Evolutionary conservation across 208 protist species (phyloP).

Genomic region (Crithidia acanthocephali): DNA sequence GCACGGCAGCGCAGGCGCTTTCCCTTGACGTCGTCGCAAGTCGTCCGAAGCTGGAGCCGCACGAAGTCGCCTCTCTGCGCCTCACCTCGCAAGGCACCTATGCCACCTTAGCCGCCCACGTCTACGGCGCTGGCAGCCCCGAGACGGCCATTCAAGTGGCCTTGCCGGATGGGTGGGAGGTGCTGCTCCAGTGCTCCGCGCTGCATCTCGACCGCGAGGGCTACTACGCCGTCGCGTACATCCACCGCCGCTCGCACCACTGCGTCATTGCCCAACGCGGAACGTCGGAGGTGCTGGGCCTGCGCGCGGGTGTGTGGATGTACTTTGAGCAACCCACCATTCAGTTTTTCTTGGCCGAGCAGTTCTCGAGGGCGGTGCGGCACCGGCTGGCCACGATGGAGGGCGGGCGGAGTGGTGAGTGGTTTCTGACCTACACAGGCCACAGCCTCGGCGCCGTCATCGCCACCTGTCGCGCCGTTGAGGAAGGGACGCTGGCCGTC

Average conservation of each 20-base stretch:
- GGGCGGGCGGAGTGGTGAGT: constrained; percentile 30
- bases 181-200: constrained; percentile 63
- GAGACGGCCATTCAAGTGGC: constrained; percentile 31
- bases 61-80: constrained; percentile 61
- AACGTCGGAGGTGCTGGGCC: constrained; percentile 78
- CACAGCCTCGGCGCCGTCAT: constrained; percentile 92
- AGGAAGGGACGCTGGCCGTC: constrained; percentile 79
- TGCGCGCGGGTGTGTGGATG: constrained; percentile 87
- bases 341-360: constrained; percentile 80
- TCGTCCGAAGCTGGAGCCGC: constrained; percentile 41
- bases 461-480: constrained; percentile 74
- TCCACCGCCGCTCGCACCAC: constrained; percentile 63
- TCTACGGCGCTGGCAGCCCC: constrained; percentile 57
- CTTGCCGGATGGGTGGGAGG: constrained; percentile 74
- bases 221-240: constrained; percentile 87
- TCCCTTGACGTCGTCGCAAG: constrained; percentile 46
- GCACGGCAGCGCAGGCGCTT: constrained; percentile 8
- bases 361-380: constrained; percentile 87
- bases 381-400: constrained; percentile 39
- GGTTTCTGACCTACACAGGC: constrained; percentile 86
- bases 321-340: constrained; percentile 93
- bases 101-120: constrained; percentile 71
- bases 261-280: constrained; percentile 90
- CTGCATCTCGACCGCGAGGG: constrained; percentile 84
- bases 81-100: constrained; percentile 78